Evolutionary conservation across 2,329 filamentous ascomycete species (phyloP).

Genomic region (Whalleya microplaca): DNA sequence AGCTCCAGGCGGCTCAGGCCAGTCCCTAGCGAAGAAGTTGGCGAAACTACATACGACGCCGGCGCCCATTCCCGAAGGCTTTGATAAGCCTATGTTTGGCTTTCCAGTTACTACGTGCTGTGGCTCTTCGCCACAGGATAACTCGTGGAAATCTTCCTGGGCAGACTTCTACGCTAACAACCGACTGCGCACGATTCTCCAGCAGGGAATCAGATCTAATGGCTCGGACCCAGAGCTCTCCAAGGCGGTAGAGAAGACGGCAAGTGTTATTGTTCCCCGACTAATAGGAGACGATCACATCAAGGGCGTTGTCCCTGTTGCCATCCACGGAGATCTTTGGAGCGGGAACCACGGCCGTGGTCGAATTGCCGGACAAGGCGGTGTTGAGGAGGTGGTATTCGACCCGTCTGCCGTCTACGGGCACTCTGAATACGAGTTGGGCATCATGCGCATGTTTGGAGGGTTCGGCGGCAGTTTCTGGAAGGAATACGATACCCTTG

Average conservation of each 20-base stretch:
- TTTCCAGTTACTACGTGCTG: conserved; percentile 88
- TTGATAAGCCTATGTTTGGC: conserved; percentile 70
- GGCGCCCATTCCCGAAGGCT: conserved; percentile 65
- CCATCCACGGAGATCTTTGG: conserved; percentile 94
- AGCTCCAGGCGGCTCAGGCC: conserved; percentile 48
- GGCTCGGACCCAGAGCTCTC: conserved; percentile 66
- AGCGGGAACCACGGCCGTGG: conserved; percentile 78
- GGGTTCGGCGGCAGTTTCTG: conserved; percentile 76
- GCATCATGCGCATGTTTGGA: conserved; percentile 97
- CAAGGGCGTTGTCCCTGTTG: conserved; percentile 70
- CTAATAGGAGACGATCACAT: conserved; percentile 73
- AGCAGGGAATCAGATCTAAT: conserved; percentile 60
- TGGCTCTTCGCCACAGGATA: conserved; percentile 81
- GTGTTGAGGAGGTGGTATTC: conserved; percentile 75
- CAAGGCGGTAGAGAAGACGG: conserved; percentile 66
- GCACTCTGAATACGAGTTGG: conserved; percentile 87
- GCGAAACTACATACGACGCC: conserved; percentile 78
- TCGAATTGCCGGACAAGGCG: conserved; percentile 55
- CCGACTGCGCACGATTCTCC: conserved; percentile 68
- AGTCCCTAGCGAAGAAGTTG: conserved; percentile 73
- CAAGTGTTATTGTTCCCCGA: conserved; percentile 69
- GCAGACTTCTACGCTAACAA: conserved; percentile 83
- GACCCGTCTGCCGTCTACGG: conserved; percentile 83
- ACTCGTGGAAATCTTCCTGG: conserved; percentile 75
- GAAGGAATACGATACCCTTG: conserved; percentile 74